Evolutionary conservation across 2,329 filamentous ascomycete species (phyloP), one percentile per base, ranked within the genome.

Genomic region (Aspergillus ibericus): DNA sequence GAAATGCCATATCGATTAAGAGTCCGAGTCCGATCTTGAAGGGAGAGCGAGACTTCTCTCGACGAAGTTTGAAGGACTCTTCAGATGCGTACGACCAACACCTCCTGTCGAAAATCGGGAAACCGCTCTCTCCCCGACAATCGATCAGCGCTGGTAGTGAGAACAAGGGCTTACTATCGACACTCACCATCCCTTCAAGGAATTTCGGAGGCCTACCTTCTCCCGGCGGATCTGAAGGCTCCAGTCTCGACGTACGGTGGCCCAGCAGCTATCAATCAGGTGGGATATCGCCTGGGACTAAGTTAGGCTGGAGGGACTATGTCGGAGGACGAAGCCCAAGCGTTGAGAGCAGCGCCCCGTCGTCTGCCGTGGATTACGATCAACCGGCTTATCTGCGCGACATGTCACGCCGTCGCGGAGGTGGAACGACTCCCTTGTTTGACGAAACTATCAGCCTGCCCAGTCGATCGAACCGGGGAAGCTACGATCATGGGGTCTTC

Each of bases 41-140:
- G 63, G 85, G 84, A 66, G 85, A 87, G 71, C 79, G 78, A 52
- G 82, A 86, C 61, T 79, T 87, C 49, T 85, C 84, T 48, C 80
- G 83, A 62, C 78, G 81, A 61, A 81, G 83, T 48, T 80, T 86
- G 40, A 80, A 84, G 63, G 80, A 79, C 57, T 86, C 84, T 2
- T 86, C 83, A 22, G 82, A 86, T 66, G 83, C 81, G 32, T 88
- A 87, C 71, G 85, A 88, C 67, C 83, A 86, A 69, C 82, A 85
- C 61, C 73, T 87, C 12, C 72, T 88, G 25, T 85, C 83, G 50
- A 86, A 85, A 64, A 87, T 87, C 59, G 84, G 84, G 32, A 85
- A 85, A 48, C 81, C 83, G 5, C 82, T 82, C 57, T 85, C 84
- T 7, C 81, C 82, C 16, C 77, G 82, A 51, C 76, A 70, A 54